Evolutionary conservation across 2,329 filamentous ascomycete genomes (phyloP).

Genomic region (Nigrospora oryzae): DNA sequence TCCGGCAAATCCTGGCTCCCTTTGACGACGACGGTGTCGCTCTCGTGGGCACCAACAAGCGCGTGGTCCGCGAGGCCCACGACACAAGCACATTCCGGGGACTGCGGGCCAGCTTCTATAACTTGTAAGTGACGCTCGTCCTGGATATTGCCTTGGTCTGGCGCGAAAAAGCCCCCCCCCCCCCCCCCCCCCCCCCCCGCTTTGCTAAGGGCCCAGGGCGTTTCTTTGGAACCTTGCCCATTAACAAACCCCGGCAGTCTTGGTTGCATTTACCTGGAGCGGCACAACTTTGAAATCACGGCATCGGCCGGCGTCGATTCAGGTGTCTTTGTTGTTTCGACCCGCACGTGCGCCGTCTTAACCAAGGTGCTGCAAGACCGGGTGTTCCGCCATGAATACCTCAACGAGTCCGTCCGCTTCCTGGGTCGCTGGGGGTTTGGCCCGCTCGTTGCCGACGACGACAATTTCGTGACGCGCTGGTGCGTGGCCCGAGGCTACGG

Average conservation of each 20-base stretch:
- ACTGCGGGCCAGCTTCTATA: too few species aligned
- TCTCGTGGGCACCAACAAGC: conserved; percentile 48
- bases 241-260: conserved; percentile 16
- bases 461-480: conserved; percentile 53
- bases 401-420: conserved; percentile 36
- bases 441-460: conserved; percentile 47
- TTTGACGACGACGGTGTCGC: conserved; percentile 39
- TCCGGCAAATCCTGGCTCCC: conserved; percentile 30
- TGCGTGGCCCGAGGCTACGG: conserved; percentile 39
- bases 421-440: conserved; percentile 14
- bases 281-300: conserved; percentile 54
- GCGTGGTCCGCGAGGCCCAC: conserved; percentile 19
- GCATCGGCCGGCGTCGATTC: conserved; percentile 48
- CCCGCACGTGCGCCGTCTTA: conserved; percentile 43
- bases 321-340: conserved; percentile 49
- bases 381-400: conserved; percentile 33
- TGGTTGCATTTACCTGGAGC: conserved; percentile 49
- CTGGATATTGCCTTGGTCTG: conserved; percentile 1
- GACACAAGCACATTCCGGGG: too few species aligned
- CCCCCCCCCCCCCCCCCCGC: too few species aligned
- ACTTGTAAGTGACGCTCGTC: conserved; percentile 3
- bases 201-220: too few species aligned
- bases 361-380: conserved; percentile 36
- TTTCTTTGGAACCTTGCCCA: too few species aligned
- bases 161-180: too few species aligned